These are phyloP conservation scores for Candida buenavistaensis DNA, from an alignment of 1,139 yeast species.

Conservation along the genomic window DNA sequence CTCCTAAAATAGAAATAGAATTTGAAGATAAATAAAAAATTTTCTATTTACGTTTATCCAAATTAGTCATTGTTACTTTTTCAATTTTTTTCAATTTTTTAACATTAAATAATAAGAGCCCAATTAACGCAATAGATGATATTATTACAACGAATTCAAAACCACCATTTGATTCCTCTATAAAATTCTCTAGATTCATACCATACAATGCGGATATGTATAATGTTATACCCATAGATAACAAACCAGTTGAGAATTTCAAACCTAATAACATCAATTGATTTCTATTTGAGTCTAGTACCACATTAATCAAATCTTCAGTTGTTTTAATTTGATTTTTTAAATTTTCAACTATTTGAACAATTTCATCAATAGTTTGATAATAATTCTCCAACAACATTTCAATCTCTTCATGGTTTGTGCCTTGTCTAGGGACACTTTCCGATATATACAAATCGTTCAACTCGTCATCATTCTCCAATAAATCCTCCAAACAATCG, in stretches of 20 bases:
- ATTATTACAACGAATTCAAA: constrained; percentile 34
- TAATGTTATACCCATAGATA: constrained; percentile 41
- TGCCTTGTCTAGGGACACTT: constrained; percentile 24
- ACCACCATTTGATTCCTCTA: constrained; percentile 68
- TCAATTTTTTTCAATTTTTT: constrained; percentile 34
- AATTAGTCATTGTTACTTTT: constrained; percentile 43
- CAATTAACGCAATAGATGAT: constrained; percentile 27
- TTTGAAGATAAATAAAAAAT: constrained; percentile 21
- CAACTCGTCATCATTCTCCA: constrained; percentile 43
- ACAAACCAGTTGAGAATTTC: constrained; percentile 41
- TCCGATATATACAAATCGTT: constrained; percentile 43
- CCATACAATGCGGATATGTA: constrained; percentile 47
- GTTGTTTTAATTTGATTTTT: constrained; percentile 45
- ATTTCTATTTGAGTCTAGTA: constrained; percentile 47
- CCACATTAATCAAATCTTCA: constrained; percentile 47
- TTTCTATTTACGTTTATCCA: constrained; percentile 5
- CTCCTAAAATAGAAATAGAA: constrained; percentile 32
- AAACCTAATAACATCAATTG: constrained; percentile 48
- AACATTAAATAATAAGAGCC: constrained; percentile 28
- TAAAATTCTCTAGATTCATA: constrained; percentile 82
- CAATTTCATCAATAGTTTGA: constrained; percentile 46
- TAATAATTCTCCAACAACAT: constrained; percentile 45
- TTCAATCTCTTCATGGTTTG: constrained; percentile 45
- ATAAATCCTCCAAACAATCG: constrained; percentile 39
- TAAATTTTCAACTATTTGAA: constrained; percentile 44